Percentiles rank a stretch among this genome's conserved stretches.
phyloP scores from a whole-genome alignment of 768 basidiomycete genomes.

The Termitomyces bulborhizus region DNA sequence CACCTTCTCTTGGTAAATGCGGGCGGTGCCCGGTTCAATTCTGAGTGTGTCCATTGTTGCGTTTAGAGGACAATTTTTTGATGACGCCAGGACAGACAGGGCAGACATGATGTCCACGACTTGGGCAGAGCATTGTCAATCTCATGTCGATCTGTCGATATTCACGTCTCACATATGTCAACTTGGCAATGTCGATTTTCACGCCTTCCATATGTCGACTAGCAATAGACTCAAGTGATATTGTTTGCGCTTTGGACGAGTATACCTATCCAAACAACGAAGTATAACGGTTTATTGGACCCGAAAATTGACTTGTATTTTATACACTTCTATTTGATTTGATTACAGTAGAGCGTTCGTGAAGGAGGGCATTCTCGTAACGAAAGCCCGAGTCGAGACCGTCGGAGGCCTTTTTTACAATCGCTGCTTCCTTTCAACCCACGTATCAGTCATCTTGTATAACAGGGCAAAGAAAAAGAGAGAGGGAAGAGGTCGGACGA shows the following conservation, averaged over 20 bases:
- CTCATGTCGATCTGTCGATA: too few relatives aligned
- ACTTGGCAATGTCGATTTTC: too few relatives aligned
- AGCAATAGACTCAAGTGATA: too few relatives aligned
- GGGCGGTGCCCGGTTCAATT: conserved; percentile 1
- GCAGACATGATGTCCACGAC: too few relatives aligned
- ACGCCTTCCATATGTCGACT: too few relatives aligned
- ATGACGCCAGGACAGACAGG: too few relatives aligned
- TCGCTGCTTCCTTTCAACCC: conserved; percentile 14
- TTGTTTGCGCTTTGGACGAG: too few relatives aligned
- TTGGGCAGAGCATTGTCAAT: too few relatives aligned
- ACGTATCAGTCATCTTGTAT: conserved; percentile 4
- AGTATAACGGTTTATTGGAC: too few relatives aligned
- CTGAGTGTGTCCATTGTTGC: neutral
- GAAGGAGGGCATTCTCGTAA: neutral
- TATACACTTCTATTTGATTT: conserved; percentile 8
- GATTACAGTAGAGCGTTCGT: neutral
- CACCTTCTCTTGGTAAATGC: neutral
- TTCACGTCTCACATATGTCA: too few relatives aligned
- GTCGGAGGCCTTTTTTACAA: conserved; percentile 5
- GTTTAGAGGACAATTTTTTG: too few relatives aligned
- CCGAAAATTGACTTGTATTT: neutral
- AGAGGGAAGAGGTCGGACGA: neutral
- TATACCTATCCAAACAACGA: neutral
- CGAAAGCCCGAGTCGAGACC: neutral
- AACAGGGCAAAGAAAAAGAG: conserved; percentile 3